Evolutionary conservation across 2,329 filamentous ascomycete species (phyloP).

Genomic region (Reticulascus tulasneorum): DNA sequence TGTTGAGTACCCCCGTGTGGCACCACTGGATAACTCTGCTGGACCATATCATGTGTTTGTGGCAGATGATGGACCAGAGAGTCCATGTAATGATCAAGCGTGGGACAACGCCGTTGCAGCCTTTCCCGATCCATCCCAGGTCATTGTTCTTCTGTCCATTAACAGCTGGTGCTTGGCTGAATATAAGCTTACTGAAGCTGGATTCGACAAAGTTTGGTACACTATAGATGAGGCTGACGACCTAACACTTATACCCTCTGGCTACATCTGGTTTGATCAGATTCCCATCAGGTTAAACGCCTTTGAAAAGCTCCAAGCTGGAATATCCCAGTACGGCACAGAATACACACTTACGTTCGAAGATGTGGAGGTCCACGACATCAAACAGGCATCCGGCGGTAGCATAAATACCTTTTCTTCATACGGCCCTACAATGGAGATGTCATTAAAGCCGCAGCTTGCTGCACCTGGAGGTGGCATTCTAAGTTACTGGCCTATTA

Average conservation of each 20-base stretch:
- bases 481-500: slow-evolving; percentile 9
- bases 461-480: slow-evolving; percentile 8
- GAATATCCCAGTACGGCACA: slow-evolving; percentile 3
- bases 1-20: slow-evolving; percentile 7
- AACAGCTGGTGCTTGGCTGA: slow-evolving; percentile 1
- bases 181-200: slow-evolving; percentile 2
- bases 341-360: slow-evolving; percentile 7
- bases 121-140: slow-evolving; percentile 1
- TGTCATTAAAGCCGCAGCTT: slow-evolving; percentile 10
- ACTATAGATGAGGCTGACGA: slow-evolving; percentile 5
- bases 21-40: slow-evolving; percentile 3
- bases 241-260: slow-evolving; percentile 2
- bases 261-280: no score
- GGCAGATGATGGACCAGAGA: slow-evolving; percentile 4
- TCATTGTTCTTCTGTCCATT: slow-evolving; percentile 2
- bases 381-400: slow-evolving; percentile 6
- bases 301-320: slow-evolving; percentile 4
- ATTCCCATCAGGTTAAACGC: no score
- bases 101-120: slow-evolving; percentile 4
- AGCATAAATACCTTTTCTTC: slow-evolving; percentile 7
- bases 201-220: slow-evolving; percentile 7
- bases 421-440: slow-evolving; percentile 10
- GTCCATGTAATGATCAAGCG: no score
- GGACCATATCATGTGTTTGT: slow-evolving; percentile 6
- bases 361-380: slow-evolving; percentile 6